Evolutionary conservation across 225 moss, liverwort and hornwort genomes (phyloP), one percentile per base, ranked within the genome.

Genomic region (Bryoerythrophyllum caledonicum): DNA sequence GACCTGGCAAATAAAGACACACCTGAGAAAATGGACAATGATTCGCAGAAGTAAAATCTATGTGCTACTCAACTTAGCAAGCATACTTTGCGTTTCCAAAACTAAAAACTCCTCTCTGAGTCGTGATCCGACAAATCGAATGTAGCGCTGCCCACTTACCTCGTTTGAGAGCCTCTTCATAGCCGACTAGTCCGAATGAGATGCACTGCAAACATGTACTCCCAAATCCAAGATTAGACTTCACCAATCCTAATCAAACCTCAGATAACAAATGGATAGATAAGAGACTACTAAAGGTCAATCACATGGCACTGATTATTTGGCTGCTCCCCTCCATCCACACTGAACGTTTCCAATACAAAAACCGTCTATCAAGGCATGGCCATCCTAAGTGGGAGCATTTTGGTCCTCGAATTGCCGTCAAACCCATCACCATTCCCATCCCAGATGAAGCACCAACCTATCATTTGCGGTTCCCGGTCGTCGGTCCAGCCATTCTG

Each of bases 401-500:
- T 44, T 23, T 53, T 30, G 14, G 23, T 43, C 55, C 28, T 13
- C 26, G 64, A 55, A 54, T 54, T 56, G 11, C 43, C 74, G 37
- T 2, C 15, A 2, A 65, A 15, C 8, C 28, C 53, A 35, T 35
- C 60, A 76, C 12, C 43, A 43, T 27, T 26, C 58, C 43, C 28
- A 28, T 51, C 25, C 60, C 35, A 51, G 51, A 75, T 5, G 30
- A 71, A 40, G 60, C 57, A 74, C 76, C 71, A 60, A 86, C 86
- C 82, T 76, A 13, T 70, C 71, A 74, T 11, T 60, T 30, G 55
- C 23, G 60, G 32, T 30, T 35, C 44, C 61, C 21, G 10, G 51
- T 59, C 60, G 49, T 55, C 55, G 68, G 28, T 77, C 67, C 56
- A 77, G 55, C 86, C 86, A 86, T 57, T 43, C 67, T 34, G 25